Evolutionary conservation across 257 asterid genomes (phyloP).

Genomic region (Knoxia roxburghii): DNA sequence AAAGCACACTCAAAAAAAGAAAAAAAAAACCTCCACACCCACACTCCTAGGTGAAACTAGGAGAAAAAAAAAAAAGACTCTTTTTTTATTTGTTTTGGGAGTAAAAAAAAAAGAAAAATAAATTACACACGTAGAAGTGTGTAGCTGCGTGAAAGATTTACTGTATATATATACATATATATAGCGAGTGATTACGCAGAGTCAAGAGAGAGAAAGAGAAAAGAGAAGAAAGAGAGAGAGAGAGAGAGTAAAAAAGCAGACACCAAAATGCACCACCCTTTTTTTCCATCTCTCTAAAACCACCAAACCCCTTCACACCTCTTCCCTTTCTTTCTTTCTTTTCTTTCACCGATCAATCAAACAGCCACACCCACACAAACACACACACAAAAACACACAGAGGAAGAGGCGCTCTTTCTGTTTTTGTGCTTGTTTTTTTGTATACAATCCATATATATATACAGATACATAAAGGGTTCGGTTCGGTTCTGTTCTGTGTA

Average conservation of each 20-base stretch:
- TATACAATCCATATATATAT: conserved; percentile 13
- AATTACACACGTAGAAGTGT: too few species aligned
- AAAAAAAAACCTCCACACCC: background rate
- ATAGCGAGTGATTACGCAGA: too few species aligned
- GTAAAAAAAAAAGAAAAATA: too few species aligned
- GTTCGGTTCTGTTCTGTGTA: background rate
- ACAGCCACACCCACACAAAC: conserved; percentile 7
- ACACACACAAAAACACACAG: too few species aligned
- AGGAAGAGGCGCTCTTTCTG: conserved; percentile 16
- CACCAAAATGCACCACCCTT: conserved; percentile 10
- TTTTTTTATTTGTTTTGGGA: too few species aligned
- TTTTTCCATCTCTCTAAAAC: conserved; percentile 33
- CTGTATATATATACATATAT: background rate
- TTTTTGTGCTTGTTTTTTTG: conserved; percentile 4
- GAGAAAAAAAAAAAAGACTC: background rate
- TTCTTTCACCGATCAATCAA: conserved; percentile 26
- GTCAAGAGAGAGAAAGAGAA: background rate
- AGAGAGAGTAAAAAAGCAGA: conserved; percentile 9
- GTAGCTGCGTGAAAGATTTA: background rate
- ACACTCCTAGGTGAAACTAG: conserved; percentile 8
- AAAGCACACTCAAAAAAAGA: conserved; percentile 3
- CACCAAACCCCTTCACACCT: conserved; percentile 34
- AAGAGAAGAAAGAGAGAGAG: conserved; percentile 16
- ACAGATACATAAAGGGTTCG: background rate
- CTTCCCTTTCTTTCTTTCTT: background rate